Evolutionary conservation across 495 filamentous ascomycete species (phyloP).

Genomic region (Penicillium alfredii): DNA sequence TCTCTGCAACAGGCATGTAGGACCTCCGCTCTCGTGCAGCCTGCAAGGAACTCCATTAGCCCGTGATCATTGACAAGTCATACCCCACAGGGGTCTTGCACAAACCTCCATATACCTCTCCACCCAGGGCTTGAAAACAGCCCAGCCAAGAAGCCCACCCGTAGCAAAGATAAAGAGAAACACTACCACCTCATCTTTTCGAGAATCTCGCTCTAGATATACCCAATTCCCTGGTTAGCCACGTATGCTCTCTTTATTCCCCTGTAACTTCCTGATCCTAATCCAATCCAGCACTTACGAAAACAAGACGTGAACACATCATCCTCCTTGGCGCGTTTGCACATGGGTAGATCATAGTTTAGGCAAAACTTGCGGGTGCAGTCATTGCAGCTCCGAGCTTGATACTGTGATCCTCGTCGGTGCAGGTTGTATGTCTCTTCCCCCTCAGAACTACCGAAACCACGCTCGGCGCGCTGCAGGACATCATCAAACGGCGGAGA

Average conservation of each 20-base stretch:
- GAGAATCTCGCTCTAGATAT: slow-evolving; percentile 77
- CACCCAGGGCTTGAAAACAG: slow-evolving; percentile 61
- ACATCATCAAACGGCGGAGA: slow-evolving; percentile 17
- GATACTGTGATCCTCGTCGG: slow-evolving; percentile 21
- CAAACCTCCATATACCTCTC: slow-evolving; percentile 52
- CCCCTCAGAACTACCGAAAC: slow-evolving; percentile 8
- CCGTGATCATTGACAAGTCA: no score
- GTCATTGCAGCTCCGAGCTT: slow-evolving; percentile 61
- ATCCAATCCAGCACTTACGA: slow-evolving; percentile 43
- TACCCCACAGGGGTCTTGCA: not conserved
- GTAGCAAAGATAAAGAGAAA: slow-evolving; percentile 89
- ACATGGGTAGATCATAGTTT: slow-evolving; percentile 75
- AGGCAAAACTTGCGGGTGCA: slow-evolving; percentile 92
- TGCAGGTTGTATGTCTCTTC: no score
- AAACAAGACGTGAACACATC: slow-evolving; percentile 90
- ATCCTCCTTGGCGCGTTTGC: slow-evolving; percentile 75
- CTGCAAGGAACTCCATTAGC: no score
- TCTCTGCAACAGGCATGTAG: slow-evolving; percentile 39
- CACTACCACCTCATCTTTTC: slow-evolving; percentile 86
- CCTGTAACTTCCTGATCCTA: not conserved
- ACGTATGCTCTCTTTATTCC: no score
- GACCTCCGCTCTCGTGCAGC: slow-evolving; percentile 40
- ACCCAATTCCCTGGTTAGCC: no score
- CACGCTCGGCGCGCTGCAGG: slow-evolving; percentile 21
- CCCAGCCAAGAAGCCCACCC: slow-evolving; percentile 74